Evolutionary conservation across 345 rosid species (phyloP), one percentile per base, ranked within the genome.

Genomic region (Cardamine chenopodiifolia): DNA sequence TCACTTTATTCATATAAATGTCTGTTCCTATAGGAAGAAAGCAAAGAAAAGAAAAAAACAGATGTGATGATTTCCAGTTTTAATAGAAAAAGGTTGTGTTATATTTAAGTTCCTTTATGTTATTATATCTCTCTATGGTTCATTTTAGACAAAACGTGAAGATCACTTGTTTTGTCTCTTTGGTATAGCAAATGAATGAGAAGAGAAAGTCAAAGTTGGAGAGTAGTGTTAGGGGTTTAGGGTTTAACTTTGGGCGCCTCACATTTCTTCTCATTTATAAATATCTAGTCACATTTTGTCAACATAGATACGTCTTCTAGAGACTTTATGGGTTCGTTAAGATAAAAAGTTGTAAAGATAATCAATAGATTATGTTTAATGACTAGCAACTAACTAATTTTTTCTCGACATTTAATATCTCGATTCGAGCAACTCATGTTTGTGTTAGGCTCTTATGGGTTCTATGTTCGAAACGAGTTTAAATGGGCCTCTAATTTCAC

Each of bases 1-100:
- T 62, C 70, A 48, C 19, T 76, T 76, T 58, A 69, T 76, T 76
- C 80, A 47, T 76, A 53, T 64, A 76, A 76, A 66, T 54, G 70
- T 54, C 20, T 70, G 75, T 70, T 70, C 42, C 37, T 62, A 76
- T 76, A 76, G 79, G 75, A 50, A 49, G 73, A 67, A 59, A 57
- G 39, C 9, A 58, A 70, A 69, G 34, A 45, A 34, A 39, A 26
- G 42, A 10, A 62, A 73, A 66, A 74, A 37, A 75, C 62, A 59
- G 68, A 26, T 61, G 66, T 15, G 47, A 39, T 61, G 13, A 29
- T 47, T 59, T 29, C 35, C 11, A 67, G 79, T 67, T 75, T 74
- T 39, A 59, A 75, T 67, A 75, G 62, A 68, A 59, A 49, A 73
- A 75, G 6, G 56, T 76, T 52, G 70, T 40, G 14, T 31, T 76